phyloP scores from a whole-genome alignment of 148 eudicot genomes.

The Polygonum aviculare region DNA sequence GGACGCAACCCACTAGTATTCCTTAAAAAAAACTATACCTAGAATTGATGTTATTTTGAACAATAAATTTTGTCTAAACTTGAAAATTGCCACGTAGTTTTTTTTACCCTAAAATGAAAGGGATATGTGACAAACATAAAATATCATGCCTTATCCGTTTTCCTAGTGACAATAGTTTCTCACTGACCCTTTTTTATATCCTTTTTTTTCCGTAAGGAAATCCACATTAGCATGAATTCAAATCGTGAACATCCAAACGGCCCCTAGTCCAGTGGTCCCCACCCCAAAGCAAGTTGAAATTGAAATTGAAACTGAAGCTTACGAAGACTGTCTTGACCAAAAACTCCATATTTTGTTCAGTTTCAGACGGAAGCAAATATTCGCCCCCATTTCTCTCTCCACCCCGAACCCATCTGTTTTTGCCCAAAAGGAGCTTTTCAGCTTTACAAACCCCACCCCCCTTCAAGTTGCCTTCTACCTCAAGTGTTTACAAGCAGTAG shows the following conservation, averaged over 20 bases:
- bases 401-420: background rate
- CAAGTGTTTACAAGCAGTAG: constrained; percentile 1
- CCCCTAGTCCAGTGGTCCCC: background rate
- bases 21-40: too few relatives aligned
- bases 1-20: too few relatives aligned
- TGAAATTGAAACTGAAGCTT: background rate
- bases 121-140: too few relatives aligned
- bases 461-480: background rate
- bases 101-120: too few relatives aligned
- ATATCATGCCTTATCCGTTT: background rate
- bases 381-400: background rate
- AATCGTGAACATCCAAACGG: background rate
- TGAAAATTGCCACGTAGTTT: too few relatives aligned
- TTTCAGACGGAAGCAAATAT: constrained; percentile 4
- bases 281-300: background rate
- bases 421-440: constrained; percentile 5
- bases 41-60: too few relatives aligned
- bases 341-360: background rate
- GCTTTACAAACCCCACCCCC: background rate
- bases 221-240: background rate
- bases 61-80: too few relatives aligned
- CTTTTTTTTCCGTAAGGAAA: background rate
- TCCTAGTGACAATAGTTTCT: background rate
- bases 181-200: too few relatives aligned
- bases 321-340: background rate